Conservation (phyloP, 1,284 basidiomycete species). For the Athelia sp. region DNA sequence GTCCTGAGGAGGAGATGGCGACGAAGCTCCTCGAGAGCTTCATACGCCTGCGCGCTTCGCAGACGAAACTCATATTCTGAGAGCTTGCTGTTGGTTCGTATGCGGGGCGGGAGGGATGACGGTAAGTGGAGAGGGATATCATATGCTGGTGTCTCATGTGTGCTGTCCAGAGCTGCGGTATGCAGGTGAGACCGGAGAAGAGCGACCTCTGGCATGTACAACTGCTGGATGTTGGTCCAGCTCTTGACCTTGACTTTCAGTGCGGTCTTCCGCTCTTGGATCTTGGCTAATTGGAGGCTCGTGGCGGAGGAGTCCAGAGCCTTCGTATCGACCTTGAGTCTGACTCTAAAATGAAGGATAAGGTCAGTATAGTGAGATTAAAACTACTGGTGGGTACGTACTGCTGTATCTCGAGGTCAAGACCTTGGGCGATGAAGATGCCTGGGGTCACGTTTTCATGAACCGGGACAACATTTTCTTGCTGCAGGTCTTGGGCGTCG, state of each 20-base stretch:
- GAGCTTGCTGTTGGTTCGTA: not conserved
- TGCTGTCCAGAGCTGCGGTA: not conserved
- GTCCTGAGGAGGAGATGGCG: not conserved
- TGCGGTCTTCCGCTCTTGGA: not conserved
- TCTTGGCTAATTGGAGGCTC: not conserved
- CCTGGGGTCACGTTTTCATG: conserved; percentile 8
- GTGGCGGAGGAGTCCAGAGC: not conserved
- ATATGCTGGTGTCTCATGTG: not conserved
- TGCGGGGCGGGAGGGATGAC: not conserved
- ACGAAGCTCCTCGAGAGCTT: conserved; percentile 1
- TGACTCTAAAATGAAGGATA: not conserved
- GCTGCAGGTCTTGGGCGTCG: not conserved
- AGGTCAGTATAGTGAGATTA: conserved; percentile 1
- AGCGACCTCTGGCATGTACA: not conserved
- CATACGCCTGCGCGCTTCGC: not conserved
- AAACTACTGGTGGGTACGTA: not conserved
- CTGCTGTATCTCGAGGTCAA: conserved; percentile 18
- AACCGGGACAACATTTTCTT: not conserved
- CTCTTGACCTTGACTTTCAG: not conserved
- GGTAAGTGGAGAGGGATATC: not conserved
- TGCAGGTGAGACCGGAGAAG: not conserved
- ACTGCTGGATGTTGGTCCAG: not conserved
- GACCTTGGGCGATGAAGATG: conserved; percentile 11
- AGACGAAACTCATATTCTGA: not conserved
- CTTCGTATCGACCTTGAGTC: not conserved